phyloP scores from a whole-genome alignment of 2,329 filamentous ascomycete species.

The Ascochyta rabiei region DNA sequence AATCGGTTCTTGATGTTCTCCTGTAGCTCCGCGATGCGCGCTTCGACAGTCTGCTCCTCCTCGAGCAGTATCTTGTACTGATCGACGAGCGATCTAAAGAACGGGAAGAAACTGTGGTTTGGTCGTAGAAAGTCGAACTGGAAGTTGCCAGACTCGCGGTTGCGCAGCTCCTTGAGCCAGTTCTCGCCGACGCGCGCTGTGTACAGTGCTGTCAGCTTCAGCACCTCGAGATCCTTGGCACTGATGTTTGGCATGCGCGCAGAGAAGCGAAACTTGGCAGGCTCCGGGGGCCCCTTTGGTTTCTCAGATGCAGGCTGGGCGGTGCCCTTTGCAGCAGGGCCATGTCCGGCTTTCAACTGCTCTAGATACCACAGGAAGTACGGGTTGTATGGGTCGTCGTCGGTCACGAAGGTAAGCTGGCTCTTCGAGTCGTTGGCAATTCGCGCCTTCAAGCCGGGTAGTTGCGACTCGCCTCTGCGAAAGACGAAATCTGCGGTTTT shows the following conservation, averaged over 20 bases:
- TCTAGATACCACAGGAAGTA: constrained; percentile 91
- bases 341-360: constrained; percentile 84
- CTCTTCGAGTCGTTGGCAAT: constrained; percentile 83
- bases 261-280: constrained; percentile 88
- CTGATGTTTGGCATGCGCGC: constrained; percentile 97
- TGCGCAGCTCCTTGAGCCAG: constrained; percentile 88
- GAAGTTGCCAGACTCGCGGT: constrained; percentile 86
- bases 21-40: constrained; percentile 74
- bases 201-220: constrained; percentile 82
- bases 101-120: constrained; percentile 95
- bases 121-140: constrained; percentile 96
- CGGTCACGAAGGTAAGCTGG: constrained; percentile 85
- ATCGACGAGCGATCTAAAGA: constrained; percentile 89
- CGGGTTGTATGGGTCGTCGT: constrained; percentile 80
- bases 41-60: constrained; percentile 73
- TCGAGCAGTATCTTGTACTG: constrained; percentile 86
- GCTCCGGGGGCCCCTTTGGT: constrained; percentile 81
- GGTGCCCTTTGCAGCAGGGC: constrained; percentile 55
- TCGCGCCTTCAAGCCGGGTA: constrained; percentile 85
- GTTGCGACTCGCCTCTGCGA: constrained; percentile 69
- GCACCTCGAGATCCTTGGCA: constrained; percentile 81
- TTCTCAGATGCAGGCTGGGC: constrained; percentile 59
- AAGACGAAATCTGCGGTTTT: constrained; percentile 94
- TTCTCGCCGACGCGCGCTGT: constrained; percentile 90
- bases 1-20: constrained; percentile 80